Evolutionary conservation across 768 basidiomycete species (phyloP).

Genomic region (Ephemerocybe angulata): DNA sequence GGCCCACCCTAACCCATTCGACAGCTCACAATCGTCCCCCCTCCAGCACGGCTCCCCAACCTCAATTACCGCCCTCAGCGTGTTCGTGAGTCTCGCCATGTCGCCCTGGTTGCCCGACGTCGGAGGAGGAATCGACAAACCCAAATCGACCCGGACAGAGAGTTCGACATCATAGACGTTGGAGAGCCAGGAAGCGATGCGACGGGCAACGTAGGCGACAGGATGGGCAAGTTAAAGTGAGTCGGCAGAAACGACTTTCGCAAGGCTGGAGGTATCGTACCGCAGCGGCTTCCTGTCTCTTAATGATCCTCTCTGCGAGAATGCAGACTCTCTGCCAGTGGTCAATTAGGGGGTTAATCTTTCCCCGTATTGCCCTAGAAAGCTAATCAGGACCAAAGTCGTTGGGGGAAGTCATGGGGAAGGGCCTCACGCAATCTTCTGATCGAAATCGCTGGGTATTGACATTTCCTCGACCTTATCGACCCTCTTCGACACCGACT

Average conservation of each 20-base stretch:
- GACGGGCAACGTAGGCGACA: constrained; percentile 36
- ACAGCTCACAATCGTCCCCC: constrained; percentile 77
- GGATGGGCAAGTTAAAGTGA: constrained; percentile 62
- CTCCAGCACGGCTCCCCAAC: constrained; percentile 81
- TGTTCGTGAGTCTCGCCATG: constrained; percentile 77
- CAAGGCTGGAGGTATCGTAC: constrained; percentile 71
- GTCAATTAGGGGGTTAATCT: constrained; percentile 74
- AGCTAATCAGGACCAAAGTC: constrained; percentile 9
- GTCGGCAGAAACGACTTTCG: constrained; percentile 62
- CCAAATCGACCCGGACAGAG: constrained; percentile 27
- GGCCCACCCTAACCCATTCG: constrained; percentile 70
- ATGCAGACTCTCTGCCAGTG: constrained; percentile 91
- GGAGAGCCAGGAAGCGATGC: constrained; percentile 32
- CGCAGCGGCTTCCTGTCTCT: constrained; percentile 88
- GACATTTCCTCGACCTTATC: constrained; percentile 86
- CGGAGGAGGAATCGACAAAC: constrained; percentile 19
- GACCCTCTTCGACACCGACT: constrained; percentile 73
- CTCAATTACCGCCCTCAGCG: constrained; percentile 72
- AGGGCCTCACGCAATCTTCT: constrained; percentile 81
- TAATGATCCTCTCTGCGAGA: constrained; percentile 82
- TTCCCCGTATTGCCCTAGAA: constrained; percentile 67
- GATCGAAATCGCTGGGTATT: constrained; percentile 89
- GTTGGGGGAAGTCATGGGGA: neutral
- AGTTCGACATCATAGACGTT: constrained; percentile 29
- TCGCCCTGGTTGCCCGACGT: constrained; percentile 61